A percentile compares a stretch with the other conserved stretches of the same genome.
Evolutionary conservation across 2,329 filamentous ascomycete species (phyloP).

Genomic region (Thielaviopsis populi): DNA sequence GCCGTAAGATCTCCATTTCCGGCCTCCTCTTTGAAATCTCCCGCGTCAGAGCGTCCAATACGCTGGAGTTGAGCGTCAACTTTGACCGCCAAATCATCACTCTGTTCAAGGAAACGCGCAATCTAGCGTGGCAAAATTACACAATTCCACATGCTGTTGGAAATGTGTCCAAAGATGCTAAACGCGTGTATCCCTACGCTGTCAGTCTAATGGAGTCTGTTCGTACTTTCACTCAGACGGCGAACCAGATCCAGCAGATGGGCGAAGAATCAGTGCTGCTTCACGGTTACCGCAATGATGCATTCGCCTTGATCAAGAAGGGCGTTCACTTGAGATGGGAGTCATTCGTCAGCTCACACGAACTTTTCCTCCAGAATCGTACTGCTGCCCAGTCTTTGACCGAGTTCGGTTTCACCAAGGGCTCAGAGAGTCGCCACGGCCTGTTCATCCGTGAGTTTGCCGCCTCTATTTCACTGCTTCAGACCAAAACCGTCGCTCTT

Average conservation of each 20-base stretch:
- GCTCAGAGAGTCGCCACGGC: conserved; percentile 79
- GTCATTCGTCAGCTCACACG: conserved; percentile 93
- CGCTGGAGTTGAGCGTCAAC: conserved; percentile 79
- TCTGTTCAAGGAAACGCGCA: conserved; percentile 95
- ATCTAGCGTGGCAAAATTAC: conserved; percentile 88
- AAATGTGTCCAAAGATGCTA: conserved; percentile 96
- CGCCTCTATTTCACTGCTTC: conserved; percentile 69
- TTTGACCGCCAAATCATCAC: conserved; percentile 96
- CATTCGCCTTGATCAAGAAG: conserved; percentile 67
- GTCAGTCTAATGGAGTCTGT: conserved; percentile 98
- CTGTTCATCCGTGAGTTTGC: conserved; percentile 94
- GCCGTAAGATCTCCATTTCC: conserved; percentile 78
- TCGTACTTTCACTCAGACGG: conserved; percentile 80
- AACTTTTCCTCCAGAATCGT: conserved; percentile 51
- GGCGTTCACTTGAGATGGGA: conserved; percentile 91
- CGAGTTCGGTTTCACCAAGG: conserved; percentile 34
- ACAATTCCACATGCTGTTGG: conserved; percentile 87
- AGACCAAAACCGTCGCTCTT: conserved; percentile 71
- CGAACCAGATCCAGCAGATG: conserved; percentile 71
- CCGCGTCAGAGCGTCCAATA: conserved; percentile 75
- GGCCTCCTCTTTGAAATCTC: conserved; percentile 83
- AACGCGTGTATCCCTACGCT: conserved; percentile 92
- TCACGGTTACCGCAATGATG: conserved; percentile 82
- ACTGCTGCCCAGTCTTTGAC: conserved; percentile 32
- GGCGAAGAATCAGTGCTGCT: conserved; percentile 74